phyloP scores from a whole-genome alignment of 2,329 filamentous ascomycete genomes.

The Ciborinia camelliae region DNA sequence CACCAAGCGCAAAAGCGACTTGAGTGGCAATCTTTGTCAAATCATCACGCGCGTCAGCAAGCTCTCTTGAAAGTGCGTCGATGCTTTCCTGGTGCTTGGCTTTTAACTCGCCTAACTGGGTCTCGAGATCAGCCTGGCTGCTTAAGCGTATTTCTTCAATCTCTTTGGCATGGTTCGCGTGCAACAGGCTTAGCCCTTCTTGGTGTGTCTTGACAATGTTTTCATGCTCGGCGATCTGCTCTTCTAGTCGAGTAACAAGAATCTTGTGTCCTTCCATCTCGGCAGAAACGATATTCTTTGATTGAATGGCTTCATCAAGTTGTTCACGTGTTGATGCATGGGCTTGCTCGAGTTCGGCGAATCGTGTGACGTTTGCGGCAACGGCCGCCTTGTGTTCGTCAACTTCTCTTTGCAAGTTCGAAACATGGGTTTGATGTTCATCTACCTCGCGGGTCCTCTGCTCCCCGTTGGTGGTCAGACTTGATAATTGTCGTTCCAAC shows the following conservation, averaged over 20 bases:
- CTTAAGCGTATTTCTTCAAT: conserved; percentile 47
- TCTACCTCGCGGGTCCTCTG: conserved; percentile 55
- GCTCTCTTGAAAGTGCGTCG: conserved; percentile 57
- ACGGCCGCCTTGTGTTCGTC: conserved; percentile 77
- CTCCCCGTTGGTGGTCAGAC: conserved; percentile 36
- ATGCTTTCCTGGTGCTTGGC: conserved; percentile 57
- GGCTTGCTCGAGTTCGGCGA: conserved; percentile 70
- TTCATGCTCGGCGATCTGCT: conserved; percentile 59
- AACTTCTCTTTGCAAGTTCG: conserved; percentile 67
- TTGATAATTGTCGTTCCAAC: conserved; percentile 58
- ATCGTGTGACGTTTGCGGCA: conserved; percentile 62
- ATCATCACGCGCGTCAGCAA: conserved; percentile 62
- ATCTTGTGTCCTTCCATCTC: conserved; percentile 44
- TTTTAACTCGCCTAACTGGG: conserved; percentile 56
- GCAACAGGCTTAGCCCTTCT: conserved; percentile 49
- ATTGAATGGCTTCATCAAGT: conserved; percentile 62
- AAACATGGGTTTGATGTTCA: conserved; percentile 47
- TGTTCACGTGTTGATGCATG: conserved; percentile 64
- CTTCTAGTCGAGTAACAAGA: conserved; percentile 52
- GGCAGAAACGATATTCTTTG: conserved; percentile 47
- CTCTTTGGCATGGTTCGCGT: conserved; percentile 49
- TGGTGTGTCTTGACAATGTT: conserved; percentile 54
- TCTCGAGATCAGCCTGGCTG: conserved; percentile 55
- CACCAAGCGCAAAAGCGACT: conserved; percentile 56
- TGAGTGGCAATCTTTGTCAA: conserved; percentile 62